phyloP scores from a whole-genome alignment of 176 grass and related monocot genomes.

The Zoysia japonica region DNA sequence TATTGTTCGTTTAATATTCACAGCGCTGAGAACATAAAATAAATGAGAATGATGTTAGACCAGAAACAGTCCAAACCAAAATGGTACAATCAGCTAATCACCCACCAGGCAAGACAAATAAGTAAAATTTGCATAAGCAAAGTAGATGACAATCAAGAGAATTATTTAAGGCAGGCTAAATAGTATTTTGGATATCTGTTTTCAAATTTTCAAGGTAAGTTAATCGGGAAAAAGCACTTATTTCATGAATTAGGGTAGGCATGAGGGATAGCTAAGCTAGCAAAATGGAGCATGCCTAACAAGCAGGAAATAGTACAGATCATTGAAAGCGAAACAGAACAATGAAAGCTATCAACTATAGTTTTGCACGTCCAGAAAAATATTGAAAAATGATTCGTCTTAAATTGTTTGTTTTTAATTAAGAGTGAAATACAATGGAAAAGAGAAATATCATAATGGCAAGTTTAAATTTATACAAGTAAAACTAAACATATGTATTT shows the following conservation, averaged over 20 bases:
- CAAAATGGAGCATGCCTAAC: not conserved
- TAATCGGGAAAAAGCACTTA: not conserved
- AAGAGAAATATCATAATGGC: slow-evolving; percentile 14
- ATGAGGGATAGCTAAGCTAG: not conserved
- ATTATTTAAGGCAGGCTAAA: not conserved
- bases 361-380: slow-evolving; percentile 11
- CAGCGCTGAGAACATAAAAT: not conserved
- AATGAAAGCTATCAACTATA: slow-evolving; percentile 5
- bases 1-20: not conserved
- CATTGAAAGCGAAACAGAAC: not conserved
- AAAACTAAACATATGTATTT: too few relatives aligned
- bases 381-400: slow-evolving; percentile 40
- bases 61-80: slow-evolving; percentile 44
- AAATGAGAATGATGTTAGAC: slow-evolving; percentile 13
- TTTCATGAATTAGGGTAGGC: not conserved
- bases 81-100: slow-evolving; percentile 6
- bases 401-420: not conserved
- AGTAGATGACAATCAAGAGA: not conserved
- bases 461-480: too few relatives aligned
- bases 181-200: not conserved
- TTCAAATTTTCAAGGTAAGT: slow-evolving; percentile 4
- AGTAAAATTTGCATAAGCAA: not conserved
- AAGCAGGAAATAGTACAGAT: slow-evolving; percentile 6
- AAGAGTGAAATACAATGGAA: slow-evolving; percentile 13
- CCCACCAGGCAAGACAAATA: not conserved